A percentile compares a stretch with the other conserved stretches of the same genome.
These are phyloP conservation scores for Scheffersomyces lignosus DNA, from an alignment of 805 yeast species.

Conservation along the genomic window DNA sequence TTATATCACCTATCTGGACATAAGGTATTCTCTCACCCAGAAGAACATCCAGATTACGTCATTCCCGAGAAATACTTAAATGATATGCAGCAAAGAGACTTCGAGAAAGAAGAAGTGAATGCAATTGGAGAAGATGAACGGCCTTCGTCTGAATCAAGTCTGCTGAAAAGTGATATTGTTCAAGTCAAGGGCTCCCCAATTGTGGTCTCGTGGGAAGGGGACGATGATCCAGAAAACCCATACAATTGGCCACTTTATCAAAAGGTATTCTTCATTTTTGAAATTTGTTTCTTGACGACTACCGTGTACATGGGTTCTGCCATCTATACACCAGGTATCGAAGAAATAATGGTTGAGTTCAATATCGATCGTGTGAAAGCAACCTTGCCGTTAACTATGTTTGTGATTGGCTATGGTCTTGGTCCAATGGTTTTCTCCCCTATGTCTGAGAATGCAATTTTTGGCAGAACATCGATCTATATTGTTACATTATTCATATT, in stretches of 20 bases:
- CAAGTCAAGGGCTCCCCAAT: slow-evolving; percentile 5
- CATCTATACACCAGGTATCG: slow-evolving; percentile 52
- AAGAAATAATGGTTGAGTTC: slow-evolving; percentile 45
- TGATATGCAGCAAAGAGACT: background rate
- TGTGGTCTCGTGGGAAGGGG: slow-evolving; percentile 35
- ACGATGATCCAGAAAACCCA: slow-evolving; percentile 57
- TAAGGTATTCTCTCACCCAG: slow-evolving; percentile 20
- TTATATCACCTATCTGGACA: slow-evolving; percentile 27
- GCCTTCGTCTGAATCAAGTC: background rate
- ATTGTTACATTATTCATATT: slow-evolving; percentile 47
- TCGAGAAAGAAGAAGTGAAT: background rate
- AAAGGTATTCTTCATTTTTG: slow-evolving; percentile 37
- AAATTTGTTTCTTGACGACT: slow-evolving; percentile 46
- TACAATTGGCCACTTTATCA: slow-evolving; percentile 50
- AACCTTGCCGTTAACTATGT: slow-evolving; percentile 52
- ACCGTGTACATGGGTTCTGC: slow-evolving; percentile 60
- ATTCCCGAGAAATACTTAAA: slow-evolving; percentile 29
- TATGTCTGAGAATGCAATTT: slow-evolving; percentile 51
- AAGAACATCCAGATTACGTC: slow-evolving; percentile 28
- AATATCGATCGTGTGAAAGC: slow-evolving; percentile 45
- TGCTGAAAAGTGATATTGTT: background rate
- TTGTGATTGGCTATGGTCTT: slow-evolving; percentile 60
- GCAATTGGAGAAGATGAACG: background rate
- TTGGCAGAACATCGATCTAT: slow-evolving; percentile 56
- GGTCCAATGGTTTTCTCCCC: slow-evolving; percentile 64